These are phyloP conservation scores for Eudorina sp. DNA, from an alignment of 139 green algal species.

Conservation along the genomic window DNA sequence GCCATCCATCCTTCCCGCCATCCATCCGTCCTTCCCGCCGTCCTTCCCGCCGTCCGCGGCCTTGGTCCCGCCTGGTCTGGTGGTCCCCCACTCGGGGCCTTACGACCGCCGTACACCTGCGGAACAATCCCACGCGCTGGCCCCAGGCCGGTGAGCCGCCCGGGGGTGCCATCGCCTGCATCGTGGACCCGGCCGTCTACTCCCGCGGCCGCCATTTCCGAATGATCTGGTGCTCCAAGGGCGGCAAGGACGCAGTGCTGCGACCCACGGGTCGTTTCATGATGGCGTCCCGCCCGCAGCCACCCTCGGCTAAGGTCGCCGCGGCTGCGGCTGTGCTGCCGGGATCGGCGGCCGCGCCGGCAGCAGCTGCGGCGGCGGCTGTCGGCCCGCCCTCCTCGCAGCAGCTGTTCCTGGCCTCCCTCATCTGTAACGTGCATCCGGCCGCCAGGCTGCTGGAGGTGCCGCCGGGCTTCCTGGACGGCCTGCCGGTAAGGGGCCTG, in stretches of 20 bases:
- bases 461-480: constrained; percentile 47
- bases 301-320: too few relatives aligned
- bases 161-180: constrained; percentile 27
- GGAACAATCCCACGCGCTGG: too few relatives aligned
- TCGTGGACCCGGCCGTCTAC: constrained; percentile 87
- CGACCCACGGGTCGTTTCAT: constrained; percentile 64
- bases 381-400: background rate
- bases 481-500: constrained; percentile 32
- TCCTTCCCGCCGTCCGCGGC: too few relatives aligned
- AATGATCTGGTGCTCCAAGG: constrained; percentile 80
- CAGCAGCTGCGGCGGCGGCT: background rate
- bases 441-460: constrained; percentile 59
- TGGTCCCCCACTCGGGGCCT: too few relatives aligned
- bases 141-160: constrained; percentile 27
- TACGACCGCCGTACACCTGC: too few relatives aligned
- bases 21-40: too few relatives aligned
- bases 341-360: background rate
- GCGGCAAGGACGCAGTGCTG: constrained; percentile 75
- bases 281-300: background rate
- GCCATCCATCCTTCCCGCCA: too few relatives aligned
- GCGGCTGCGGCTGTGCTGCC: too few relatives aligned
- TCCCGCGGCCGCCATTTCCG: constrained; percentile 86
- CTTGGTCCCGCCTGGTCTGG: too few relatives aligned
- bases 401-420: constrained; percentile 70
- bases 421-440: constrained; percentile 79